Evolutionary conservation across 1,139 yeast species (phyloP), one percentile per base, ranked within the genome.

Genomic region (Geotrichum australiense): DNA sequence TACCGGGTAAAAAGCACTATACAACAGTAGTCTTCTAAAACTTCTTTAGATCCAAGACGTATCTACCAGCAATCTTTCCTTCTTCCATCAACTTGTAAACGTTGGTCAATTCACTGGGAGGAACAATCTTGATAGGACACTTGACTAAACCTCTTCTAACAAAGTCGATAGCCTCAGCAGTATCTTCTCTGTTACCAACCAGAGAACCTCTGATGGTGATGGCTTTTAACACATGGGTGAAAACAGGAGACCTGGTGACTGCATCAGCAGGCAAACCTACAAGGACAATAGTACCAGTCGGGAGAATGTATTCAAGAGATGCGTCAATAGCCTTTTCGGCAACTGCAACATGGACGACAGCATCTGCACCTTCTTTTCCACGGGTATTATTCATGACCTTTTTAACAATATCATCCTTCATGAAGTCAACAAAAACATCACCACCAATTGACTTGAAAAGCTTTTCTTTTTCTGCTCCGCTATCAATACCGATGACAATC

Each of bases 191-290:
- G 70, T 77, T 78, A 50, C 86, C 86, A 43, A 79, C 85, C 55
- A 78, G 75, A 39, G 83, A 76, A 50, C 85, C 86, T 53, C 66
- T 69, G 55, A 79, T 73, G 52, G 66, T 63, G 53, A 78, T 65
- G 31, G 80, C 71, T 58, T 69, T 76, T 50, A 75, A 69, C 49
- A 79, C 46, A 12, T 78, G 68, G 50, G 61, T 63, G 63, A 76
- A 74, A 43, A 76, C 76, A 44, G 75, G 69, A 31, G 80, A 69
- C 47, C 65, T 60, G 50, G 73, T 70, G 58, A 46, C 39, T 41
- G 85, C 83, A 51, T 72, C 71, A 28, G 81, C 79, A 51, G 87
- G 87, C 57, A 80, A 66, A 51, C 86, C 87, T 50, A 80, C 85
- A 54, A 78, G 66, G 39, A 80, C 85, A 51, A 78, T 78, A 44